Conservation (phyloP, 2,329 filamentous ascomycete genomes). For the Colletotrichum sidae region DNA sequence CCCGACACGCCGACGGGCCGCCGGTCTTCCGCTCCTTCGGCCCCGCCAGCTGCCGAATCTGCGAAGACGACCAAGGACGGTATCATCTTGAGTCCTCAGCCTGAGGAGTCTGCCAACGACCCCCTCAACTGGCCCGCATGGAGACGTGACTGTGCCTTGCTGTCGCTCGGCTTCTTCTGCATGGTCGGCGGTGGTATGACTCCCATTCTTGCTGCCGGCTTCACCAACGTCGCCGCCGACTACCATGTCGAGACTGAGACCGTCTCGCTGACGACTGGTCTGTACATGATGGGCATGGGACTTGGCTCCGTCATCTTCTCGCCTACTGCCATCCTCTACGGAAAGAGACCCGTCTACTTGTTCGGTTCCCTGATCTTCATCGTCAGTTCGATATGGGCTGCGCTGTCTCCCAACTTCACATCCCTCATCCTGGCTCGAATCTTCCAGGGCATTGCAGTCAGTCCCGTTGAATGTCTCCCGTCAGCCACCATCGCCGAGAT, state of each 20-base stretch:
- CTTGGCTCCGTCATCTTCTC: conserved; percentile 86
- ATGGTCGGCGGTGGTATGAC: conserved; percentile 95
- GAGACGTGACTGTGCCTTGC: conserved; percentile 81
- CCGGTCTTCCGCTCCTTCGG: conserved; percentile 21
- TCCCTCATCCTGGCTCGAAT: conserved; percentile 86
- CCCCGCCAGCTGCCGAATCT: conserved; percentile 46
- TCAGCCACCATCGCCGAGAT: conserved; percentile 97
- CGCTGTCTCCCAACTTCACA: conserved; percentile 81
- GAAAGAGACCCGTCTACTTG: conserved; percentile 92
- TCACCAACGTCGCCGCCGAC: conserved; percentile 78
- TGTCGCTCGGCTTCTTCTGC: conserved; percentile 91
- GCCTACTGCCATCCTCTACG: conserved; percentile 90
- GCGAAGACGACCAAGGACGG: conserved; percentile 86
- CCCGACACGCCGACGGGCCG: conserved; percentile 36
- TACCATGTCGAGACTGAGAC: conserved; percentile 74
- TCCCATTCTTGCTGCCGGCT: conserved; percentile 88
- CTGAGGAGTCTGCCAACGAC: conserved; percentile 90
- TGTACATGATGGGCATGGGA: conserved; percentile 95
- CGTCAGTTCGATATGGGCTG: conserved; percentile 84
- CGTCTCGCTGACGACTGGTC: conserved; percentile 87
- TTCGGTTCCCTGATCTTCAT: conserved; percentile 82
- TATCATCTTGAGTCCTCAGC: conserved; percentile 91
- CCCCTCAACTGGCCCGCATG: conserved; percentile 91
- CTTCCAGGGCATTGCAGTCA: conserved; percentile 88
- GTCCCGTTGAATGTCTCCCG: conserved; percentile 90